A percentile compares a stretch with the other conserved stretches of the same genome.
Conservation (phyloP, 2,329 filamentous ascomycete genomes). For the Aulographum hederae region DNA sequence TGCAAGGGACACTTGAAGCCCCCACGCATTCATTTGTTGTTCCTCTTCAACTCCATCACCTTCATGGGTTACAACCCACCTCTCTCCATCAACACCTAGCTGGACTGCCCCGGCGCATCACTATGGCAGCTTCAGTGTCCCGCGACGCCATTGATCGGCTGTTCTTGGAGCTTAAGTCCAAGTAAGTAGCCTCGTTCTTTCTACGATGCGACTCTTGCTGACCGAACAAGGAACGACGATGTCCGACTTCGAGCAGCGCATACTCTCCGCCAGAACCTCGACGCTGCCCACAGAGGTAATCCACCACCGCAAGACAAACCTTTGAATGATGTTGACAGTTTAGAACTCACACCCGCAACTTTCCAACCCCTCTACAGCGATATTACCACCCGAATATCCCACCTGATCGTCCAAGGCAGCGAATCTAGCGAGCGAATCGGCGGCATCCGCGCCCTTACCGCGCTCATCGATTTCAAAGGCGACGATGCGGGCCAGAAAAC, state of each 20-base stretch:
- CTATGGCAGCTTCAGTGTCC: background rate
- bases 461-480: conserved; percentile 88
- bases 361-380: conserved; percentile 55
- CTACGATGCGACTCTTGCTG: conserved; percentile 10
- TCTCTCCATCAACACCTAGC: too few relatives aligned
- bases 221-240: conserved; percentile 21
- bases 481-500: conserved; percentile 88
- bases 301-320: conserved; percentile 10
- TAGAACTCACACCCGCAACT: conserved; percentile 63
- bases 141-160: conserved; percentile 27
- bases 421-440: conserved; percentile 80
- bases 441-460: conserved; percentile 80
- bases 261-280: conserved; percentile 23
- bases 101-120: background rate
- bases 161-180: conserved; percentile 38
- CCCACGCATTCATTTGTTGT: too few relatives aligned
- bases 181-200: too few relatives aligned
- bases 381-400: conserved; percentile 46
- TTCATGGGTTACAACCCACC: too few relatives aligned
- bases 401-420: conserved; percentile 66
- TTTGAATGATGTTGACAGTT: too few relatives aligned
- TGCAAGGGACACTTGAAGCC: too few relatives aligned
- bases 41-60: too few relatives aligned
- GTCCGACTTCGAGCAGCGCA: conserved; percentile 23
- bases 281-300: conserved; percentile 27